Conservation (phyloP, 352 stramenopile genomes). For the Globisporangium apiculatum region DNA sequence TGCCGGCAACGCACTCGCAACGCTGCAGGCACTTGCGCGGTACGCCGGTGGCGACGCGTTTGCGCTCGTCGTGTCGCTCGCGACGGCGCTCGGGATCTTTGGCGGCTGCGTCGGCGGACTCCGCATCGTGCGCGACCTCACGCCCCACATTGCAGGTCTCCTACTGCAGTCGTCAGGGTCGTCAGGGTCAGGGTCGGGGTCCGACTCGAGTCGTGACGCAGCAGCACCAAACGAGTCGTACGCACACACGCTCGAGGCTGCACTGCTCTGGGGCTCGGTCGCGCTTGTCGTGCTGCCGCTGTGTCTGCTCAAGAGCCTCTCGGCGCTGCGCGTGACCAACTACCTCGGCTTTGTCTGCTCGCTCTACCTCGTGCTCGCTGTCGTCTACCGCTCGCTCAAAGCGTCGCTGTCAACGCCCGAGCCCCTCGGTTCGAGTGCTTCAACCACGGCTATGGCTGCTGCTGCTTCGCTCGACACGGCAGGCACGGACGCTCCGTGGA, state of each 20-base stretch:
- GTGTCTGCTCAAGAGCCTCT: slow-evolving; percentile 65
- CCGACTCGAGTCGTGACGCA: background rate
- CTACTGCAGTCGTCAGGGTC: slow-evolving; percentile 19
- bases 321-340: slow-evolving; percentile 57
- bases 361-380: slow-evolving; percentile 44
- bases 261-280: slow-evolving; percentile 43
- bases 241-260: background rate
- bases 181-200: background rate
- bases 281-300: slow-evolving; percentile 52
- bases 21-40: slow-evolving; percentile 62
- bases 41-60: slow-evolving; percentile 37
- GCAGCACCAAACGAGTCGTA: background rate
- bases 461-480: background rate
- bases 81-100: slow-evolving; percentile 61
- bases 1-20: slow-evolving; percentile 40
- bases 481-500: slow-evolving; percentile 1
- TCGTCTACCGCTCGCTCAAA: slow-evolving; percentile 49
- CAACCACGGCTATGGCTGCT: too few relatives aligned
- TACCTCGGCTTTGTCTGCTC: slow-evolving; percentile 67
- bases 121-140: slow-evolving; percentile 64
- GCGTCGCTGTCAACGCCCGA: slow-evolving; percentile 1
- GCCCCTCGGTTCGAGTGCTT: background rate
- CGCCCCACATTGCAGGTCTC: slow-evolving; percentile 27
- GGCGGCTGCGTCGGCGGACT: slow-evolving; percentile 65
- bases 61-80: slow-evolving; percentile 57